phyloP scores from a whole-genome alignment of 2,329 filamentous ascomycete genomes.

The Coleophoma eucalyptorum region DNA sequence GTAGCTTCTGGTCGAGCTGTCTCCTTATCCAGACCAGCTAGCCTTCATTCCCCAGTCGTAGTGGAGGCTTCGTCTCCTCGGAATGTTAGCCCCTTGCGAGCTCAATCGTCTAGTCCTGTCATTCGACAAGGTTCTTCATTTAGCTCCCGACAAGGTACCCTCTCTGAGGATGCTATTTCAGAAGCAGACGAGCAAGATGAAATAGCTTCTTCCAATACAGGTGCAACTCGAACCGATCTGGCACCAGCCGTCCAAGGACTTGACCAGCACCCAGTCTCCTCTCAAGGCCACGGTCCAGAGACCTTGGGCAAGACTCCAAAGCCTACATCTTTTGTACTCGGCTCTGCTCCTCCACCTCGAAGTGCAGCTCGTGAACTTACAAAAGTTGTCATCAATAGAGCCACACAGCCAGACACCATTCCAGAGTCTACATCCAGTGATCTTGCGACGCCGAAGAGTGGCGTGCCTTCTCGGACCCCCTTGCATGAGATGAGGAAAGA shows the following conservation, averaged over 20 bases:
- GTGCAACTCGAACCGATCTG: constrained; percentile 17
- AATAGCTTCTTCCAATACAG: not conserved
- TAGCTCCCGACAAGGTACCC: constrained; percentile 15
- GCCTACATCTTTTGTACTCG: constrained; percentile 15
- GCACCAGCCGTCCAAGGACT: constrained; percentile 21
- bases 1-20: constrained; percentile 9
- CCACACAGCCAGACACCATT: constrained; percentile 1
- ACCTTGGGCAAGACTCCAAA: not conserved
- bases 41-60: constrained; percentile 14
- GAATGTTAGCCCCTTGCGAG: constrained; percentile 18
- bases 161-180: constrained; percentile 20
- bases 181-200: constrained; percentile 22
- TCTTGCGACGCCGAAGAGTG: constrained; percentile 7
- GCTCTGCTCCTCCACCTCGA: constrained; percentile 19
- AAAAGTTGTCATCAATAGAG: constrained; percentile 1
- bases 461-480: constrained; percentile 26
- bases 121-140: constrained; percentile 17
- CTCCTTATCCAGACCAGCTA: constrained; percentile 15
- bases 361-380: constrained; percentile 2
- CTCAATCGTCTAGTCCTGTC: constrained; percentile 17
- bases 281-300: too few species aligned
- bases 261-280: constrained; percentile 9
- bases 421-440: constrained; percentile 4
- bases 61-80: constrained; percentile 14
- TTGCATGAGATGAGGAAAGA: constrained; percentile 28